phyloP scores from a whole-genome alignment of 2,329 filamentous ascomycete genomes.

The Simplicillium aogashimaense region DNA sequence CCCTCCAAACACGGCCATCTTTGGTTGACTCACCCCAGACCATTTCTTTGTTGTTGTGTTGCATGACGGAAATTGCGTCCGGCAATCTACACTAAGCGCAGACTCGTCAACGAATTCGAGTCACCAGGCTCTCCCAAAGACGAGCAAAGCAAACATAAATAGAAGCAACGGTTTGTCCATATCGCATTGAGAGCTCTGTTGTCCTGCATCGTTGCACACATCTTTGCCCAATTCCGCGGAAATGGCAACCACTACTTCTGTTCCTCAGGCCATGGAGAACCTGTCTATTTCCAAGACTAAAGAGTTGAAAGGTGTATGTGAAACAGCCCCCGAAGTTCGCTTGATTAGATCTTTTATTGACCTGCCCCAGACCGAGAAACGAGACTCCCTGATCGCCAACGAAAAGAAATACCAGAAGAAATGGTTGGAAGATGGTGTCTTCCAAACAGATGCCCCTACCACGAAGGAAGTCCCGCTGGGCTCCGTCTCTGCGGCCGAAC shows the following conservation, averaged over 20 bases:
- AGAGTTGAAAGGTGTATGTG: slow-evolving; percentile 46
- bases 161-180: too few relatives aligned
- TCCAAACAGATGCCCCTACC: slow-evolving; percentile 78
- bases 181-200: not conserved
- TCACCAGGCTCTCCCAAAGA: too few relatives aligned
- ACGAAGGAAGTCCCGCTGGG: slow-evolving; percentile 66
- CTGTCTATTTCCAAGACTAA: slow-evolving; percentile 48
- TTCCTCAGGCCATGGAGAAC: slow-evolving; percentile 39
- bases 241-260: slow-evolving; percentile 32
- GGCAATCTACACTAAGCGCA: too few relatives aligned
- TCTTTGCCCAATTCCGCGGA: slow-evolving; percentile 11
- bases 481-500: slow-evolving; percentile 61
- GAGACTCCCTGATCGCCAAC: slow-evolving; percentile 68
- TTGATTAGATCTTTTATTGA: slow-evolving; percentile 8
- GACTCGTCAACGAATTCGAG: too few relatives aligned
- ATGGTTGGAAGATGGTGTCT: slow-evolving; percentile 46
- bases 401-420: slow-evolving; percentile 89
- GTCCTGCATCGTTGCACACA: not conserved
- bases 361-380: slow-evolving; percentile 63
- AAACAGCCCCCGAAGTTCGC: not conserved
- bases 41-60: too few relatives aligned
- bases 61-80: too few relatives aligned
- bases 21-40: too few relatives aligned
- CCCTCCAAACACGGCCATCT: slow-evolving; percentile 3
- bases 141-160: too few relatives aligned